Conservation (phyloP, 768 basidiomycete species). For the Zangia roseola region DNA sequence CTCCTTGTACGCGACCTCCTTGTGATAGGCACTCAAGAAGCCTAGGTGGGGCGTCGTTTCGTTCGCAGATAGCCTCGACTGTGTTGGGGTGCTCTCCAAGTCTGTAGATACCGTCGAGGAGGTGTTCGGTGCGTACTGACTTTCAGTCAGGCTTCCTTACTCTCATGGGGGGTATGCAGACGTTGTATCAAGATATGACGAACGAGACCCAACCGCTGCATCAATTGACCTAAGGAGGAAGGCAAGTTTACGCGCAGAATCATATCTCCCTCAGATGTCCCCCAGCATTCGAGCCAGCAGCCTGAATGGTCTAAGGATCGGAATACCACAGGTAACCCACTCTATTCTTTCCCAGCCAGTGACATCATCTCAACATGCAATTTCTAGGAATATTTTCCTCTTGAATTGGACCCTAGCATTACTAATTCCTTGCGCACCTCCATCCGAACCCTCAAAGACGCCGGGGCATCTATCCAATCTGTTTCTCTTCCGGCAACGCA, state of each 20-base stretch:
- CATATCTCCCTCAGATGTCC: background rate
- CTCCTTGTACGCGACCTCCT: background rate
- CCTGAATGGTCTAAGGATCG: conserved; percentile 61
- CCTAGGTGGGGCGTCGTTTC: conserved; percentile 85
- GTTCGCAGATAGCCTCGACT: conserved; percentile 94
- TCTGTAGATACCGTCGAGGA: conserved; percentile 46
- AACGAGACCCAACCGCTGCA: conserved; percentile 73
- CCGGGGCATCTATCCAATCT: conserved; percentile 67
- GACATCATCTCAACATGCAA: background rate
- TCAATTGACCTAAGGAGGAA: conserved; percentile 37
- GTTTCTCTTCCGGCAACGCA: conserved; percentile 69
- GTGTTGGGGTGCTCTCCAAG: conserved; percentile 78
- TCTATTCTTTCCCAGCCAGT: background rate
- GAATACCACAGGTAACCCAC: conserved; percentile 63
- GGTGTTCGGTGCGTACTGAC: conserved; percentile 55
- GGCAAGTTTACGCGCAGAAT: conserved; percentile 30
- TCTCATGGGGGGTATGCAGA: conserved; percentile 26
- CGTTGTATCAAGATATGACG: conserved; percentile 48
- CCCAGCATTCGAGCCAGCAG: conserved; percentile 2
- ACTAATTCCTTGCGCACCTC: conserved; percentile 44
- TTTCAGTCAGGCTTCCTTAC: background rate
- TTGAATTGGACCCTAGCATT: conserved; percentile 53
- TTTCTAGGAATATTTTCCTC: conserved; percentile 74
- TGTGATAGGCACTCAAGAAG: conserved; percentile 6
- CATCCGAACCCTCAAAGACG: conserved; percentile 39